Base-by-base conservation (phyloP, 371 early-diverging fungal species). In the Mortierella sp. region DNA sequence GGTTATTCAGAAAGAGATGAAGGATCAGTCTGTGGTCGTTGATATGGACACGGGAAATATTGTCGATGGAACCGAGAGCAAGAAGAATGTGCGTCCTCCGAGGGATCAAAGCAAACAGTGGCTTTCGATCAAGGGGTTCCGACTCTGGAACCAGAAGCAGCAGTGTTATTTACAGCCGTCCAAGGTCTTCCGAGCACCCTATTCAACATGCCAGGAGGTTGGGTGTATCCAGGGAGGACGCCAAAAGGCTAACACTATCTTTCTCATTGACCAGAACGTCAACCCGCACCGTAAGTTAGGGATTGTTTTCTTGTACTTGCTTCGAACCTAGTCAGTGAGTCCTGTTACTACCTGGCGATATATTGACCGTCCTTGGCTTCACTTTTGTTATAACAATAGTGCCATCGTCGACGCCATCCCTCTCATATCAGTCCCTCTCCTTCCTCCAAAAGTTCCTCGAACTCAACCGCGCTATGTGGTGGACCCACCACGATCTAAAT, bases 401-500 rank as follows among this genome's bases (percentile, higher is more conserved):
- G 72, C 80, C 84, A 6, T 5, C 11, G 28, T 71, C 69, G 16
- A 80, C 64, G 81, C 80, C 73, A 81, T 90, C 59, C 79, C 82
- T 71, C 89, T 92, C 81, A 70, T 82, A 69, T 81, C 82, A 53
- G 46, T 78, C 80, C 9, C 89, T 93, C 21, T 81, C 93, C 0
- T 98, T 98, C 83, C 83, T 97, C 54, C 79, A 81, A 53, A 98
- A 98, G 89, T 98, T 96, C 78, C 77, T 93, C 16, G 99, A 99
- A 79, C 89, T 98, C 24, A 97, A 98, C 89, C 80, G 86, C 0
- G 92, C 93, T 31, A 98, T 98, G 99, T 88, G 98, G 78, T 91
- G 91, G 72, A 96, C 96, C 82, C 98, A 99, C 84, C 91, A 95
- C 28, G 96, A 93, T 13, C 90, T 99, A 37, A 97, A 72, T 26